Evolutionary conservation across 2,329 filamentous ascomycete species (phyloP), one percentile per base, ranked within the genome.

Genomic region (Paraconiothyrium brasiliense): DNA sequence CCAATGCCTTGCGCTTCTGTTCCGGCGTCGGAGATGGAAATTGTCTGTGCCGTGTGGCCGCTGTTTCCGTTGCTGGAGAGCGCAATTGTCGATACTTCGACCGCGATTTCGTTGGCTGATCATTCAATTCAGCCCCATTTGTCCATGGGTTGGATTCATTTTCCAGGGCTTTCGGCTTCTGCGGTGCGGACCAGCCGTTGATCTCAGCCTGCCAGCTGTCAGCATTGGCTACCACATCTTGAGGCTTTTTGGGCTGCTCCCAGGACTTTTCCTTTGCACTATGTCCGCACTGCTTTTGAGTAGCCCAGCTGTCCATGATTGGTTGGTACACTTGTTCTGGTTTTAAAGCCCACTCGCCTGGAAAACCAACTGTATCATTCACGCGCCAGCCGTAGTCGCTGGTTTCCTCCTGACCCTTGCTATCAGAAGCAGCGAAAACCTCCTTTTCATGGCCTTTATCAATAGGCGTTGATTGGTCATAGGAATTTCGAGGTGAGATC

Each of bases 21-120:
- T 20, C 41, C 3, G 63, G 47, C 1, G 60, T 62, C 39, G 58
- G 61, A 50, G 66, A 67, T 8, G 69, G 69, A 51, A 76, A 70
- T 10, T 66, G 57, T 72, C 76, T 78, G 69, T 80, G 76, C 0
- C 74, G 57, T 22, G 79, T 77, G 6, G 64, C 46, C 0, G 34
- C 32, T 39, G 24, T n/a, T 8, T 49, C 54, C 24, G 48, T 16
- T 16, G 49, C 13, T 1, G 35, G 16, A 14, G 37, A 24, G 14
- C 22, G 50, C n/a, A n/a, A 20, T 24, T 54, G 35, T 5, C 35
- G n/a, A 34, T 41, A 30, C 35, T 54, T 39, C 13, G 50, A 54
- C 3, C 49, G 56, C 3, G 27, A 0, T 47, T 46, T 47, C 39
- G 3, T 9, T 44, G 16, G 22, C 4, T 61, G 60, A 43, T 60